Evolutionary conservation across 2,329 filamentous ascomycete genomes (phyloP), one percentile per base, ranked within the genome.

Genomic region (Clathrospora elynae): DNA sequence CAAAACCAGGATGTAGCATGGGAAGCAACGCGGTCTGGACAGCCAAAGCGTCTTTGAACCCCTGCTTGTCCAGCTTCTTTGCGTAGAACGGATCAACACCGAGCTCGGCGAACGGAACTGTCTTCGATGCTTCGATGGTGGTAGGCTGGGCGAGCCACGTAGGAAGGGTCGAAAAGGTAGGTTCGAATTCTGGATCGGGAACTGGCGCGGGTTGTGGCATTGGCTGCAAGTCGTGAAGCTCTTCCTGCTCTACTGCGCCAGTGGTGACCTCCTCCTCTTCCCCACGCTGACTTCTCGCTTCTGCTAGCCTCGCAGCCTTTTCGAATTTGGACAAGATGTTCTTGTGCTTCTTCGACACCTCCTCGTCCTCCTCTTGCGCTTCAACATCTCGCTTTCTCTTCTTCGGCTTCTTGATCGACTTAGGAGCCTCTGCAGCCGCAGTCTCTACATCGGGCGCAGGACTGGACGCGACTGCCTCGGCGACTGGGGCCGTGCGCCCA

Each of bases 21-120:
- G 92, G 91, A 17, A 99, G 78, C 0, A 93, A 79, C 1, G 85
- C 84, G 4, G 88, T 83, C 69, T 95, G 90, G 1, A 95, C 83
- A 0, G 89, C 87, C 62, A 93, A 85, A 0, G 90, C 87, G 34
- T 85, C 75, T 5, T 77, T 76, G 65, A 88, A 88, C 1, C 84
- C 84, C 49, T 86, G 85, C n/a, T 79, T 75, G 20, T 82, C 75
- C 4, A 99, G 75, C 5, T 79, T 78, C 12, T 81, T 77, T 1
- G 84, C 73, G 6, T 84, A 77, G 30, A 82, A 80, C 4, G 78
- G 61, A 11, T 80, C 72, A 24, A 96, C 78, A 0, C 83, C 83
- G 1, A 93, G 71, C 4, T 81, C 75, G 1, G 72, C 64, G 55
- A 96, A 96, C 0, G 82, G 73, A 1, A 75, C 73, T 20, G 74